phyloP scores from a whole-genome alignment of 2,329 filamentous ascomycete genomes.

The Boeremia exigua region DNA sequence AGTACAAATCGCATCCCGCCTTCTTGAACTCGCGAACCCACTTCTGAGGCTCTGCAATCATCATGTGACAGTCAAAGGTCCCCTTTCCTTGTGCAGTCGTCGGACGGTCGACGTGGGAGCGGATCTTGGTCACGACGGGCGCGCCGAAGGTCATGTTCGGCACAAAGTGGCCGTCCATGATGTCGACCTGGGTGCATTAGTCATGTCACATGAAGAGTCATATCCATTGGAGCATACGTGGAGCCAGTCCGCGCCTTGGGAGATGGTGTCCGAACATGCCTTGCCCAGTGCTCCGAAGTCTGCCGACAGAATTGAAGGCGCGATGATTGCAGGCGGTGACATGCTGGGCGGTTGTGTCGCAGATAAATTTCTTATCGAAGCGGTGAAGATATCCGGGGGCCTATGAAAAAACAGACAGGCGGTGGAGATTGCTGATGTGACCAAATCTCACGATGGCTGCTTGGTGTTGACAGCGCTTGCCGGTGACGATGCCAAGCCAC shows the following conservation, averaged over 20 bases:
- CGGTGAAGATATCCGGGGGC: slow-evolving; percentile 16
- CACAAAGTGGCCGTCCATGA: slow-evolving; percentile 99
- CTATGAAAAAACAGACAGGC: slow-evolving; percentile 25
- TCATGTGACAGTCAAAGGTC: slow-evolving; percentile 99
- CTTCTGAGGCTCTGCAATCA: slow-evolving; percentile 99
- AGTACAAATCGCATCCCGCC: slow-evolving; percentile 97
- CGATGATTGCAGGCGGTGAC: slow-evolving; percentile 91
- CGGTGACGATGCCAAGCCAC: slow-evolving; percentile 18
- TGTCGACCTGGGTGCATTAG: slow-evolving; percentile 90
- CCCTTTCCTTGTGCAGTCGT: slow-evolving; percentile 74
- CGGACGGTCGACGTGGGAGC: slow-evolving; percentile 81
- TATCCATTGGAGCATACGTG: slow-evolving; percentile 36
- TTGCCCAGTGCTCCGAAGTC: slow-evolving; percentile 90
- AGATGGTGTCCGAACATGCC: slow-evolving; percentile 86
- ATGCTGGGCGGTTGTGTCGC: slow-evolving; percentile 58
- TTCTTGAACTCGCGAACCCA: slow-evolving; percentile 96
- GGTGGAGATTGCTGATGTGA: slow-evolving; percentile 34
- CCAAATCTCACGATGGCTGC: slow-evolving; percentile 35
- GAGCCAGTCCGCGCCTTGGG: slow-evolving; percentile 71
- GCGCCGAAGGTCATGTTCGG: slow-evolving; percentile 98
- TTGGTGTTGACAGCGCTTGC: slow-evolving; percentile 39
- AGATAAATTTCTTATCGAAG: background rate
- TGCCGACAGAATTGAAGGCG: slow-evolving; percentile 95
- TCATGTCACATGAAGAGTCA: slow-evolving; percentile 11
- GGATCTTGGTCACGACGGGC: slow-evolving; percentile 93